Evolutionary conservation across 148 eudicot species (phyloP), one percentile per base, ranked within the genome.

Genomic region (Rhododendron griersonianum): DNA sequence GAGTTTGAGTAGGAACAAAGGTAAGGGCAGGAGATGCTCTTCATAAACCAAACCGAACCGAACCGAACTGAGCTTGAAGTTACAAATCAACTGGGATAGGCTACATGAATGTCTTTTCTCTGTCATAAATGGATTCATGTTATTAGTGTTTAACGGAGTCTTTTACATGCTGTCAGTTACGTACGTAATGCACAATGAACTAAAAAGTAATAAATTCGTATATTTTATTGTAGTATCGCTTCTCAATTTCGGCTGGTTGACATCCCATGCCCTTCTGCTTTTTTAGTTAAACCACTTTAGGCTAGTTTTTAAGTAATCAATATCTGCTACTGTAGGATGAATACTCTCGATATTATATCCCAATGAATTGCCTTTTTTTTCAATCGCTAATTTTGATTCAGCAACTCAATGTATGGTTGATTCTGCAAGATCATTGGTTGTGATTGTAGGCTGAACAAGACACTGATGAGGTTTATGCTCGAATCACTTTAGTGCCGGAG

Each of bases 401-500:
- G 41, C 74, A 39, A 77, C 74, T 50, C 41, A 84, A 53, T 18
- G 37, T 55, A 5, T 45, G 30, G 37, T 44, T 85, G 45, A 78
- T 78, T 4, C 10, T 10, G 30, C 44, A 65, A 65, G 78, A 41
- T 63, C 33, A 44, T 86, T 83, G 55, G 45, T 71, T 81, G 41
- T 74, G 61, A 87, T 71, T 92, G 93, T 92, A 97, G 99, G 99
- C 98, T 86, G 99, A 95, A 89, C 90, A 90, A 85, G 98, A 97
- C 81, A 94, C 95, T 51, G 99, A 97, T 91, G 98, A 94, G 88
- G 98, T 95, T 11, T 97, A 97, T 89, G 96, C 98, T 0, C 98
- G 94, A 87, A 97, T 97, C 55, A 92, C 95, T 89, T 88, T 97
- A 87, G 76, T 92, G 47, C 99, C 99, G 11, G 95, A 92, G 82